Base-by-base conservation (phyloP, 1,139 yeast genomes). In the Yamadazyma dushanensis region DNA sequence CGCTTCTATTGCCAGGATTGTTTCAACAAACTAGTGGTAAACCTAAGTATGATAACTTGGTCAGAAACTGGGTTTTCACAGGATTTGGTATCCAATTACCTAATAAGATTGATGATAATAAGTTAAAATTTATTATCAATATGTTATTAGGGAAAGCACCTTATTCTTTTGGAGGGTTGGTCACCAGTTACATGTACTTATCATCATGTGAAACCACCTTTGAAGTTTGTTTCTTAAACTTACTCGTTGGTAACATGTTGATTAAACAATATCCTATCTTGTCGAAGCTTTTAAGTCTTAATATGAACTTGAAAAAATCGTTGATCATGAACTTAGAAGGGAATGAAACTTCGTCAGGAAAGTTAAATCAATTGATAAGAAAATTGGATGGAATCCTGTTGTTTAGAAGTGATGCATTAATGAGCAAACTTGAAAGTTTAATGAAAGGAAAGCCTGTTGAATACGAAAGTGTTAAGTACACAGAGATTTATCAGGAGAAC, bases 151-250 rank as follows among this genome's bases (percentile, higher is more conserved):
- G 70, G 11, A 41, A 41, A 19, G n/a, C 31, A n/a, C 38, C 41
- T 9, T 18, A 29, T n/a, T 36, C 54, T 4, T 50, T 49, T 44
- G 29, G 34, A 5, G 38, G 44, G 10, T 45, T 66, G 37, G 26
- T 63, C 10, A 40, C 50, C 16, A 63, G 63, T 32, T 68, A 66
- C 37, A 34, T 59, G 17, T 53, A 54, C 28, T 55, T 70, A 31
- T 52, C 62, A 9, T 40, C 57, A 2, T 53, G 65, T 34, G 71
- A 67, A 38, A 45, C 52, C 13, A 59, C 48, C n/a, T 70, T 67
- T 49, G 75, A 70, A 46, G 63, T 53, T 34, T 54, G 66, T 34
- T 53, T 68, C 27, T 57, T 70, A 34, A 53, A 47, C 27, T 53
- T 68, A 29, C 40, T 69, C 5, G 45, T 65, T 22, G 68, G 70